Evolutionary conservation across 169 alveolate genomes (phyloP), one percentile per base, ranked within the genome.

Genomic region (Plasmodium vivax): DNA sequence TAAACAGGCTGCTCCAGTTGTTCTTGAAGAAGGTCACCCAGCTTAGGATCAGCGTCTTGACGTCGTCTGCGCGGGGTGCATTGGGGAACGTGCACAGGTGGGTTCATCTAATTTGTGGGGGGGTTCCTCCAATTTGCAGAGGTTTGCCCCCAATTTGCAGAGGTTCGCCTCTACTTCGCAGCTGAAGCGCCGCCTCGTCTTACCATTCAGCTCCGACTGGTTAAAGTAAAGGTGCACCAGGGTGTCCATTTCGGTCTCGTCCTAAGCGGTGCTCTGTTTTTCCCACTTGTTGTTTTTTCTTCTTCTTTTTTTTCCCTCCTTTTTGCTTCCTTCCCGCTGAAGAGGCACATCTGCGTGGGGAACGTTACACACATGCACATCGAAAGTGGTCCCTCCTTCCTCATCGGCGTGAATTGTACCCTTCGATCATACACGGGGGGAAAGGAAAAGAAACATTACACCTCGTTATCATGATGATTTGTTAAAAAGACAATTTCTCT

Each of bases 11-110:
- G 36, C 68, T 72, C 94, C 94, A 90, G 77, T 90, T 90, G 0
- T 62, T 43, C 56, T 81, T 79, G 74, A 90, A 90, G 83, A 90
- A 90, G 16, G 68, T 45, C 3, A 80, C 88, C 94, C 94, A 90
- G 38, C 81, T 90, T 30, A 79, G n/a, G 27, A 90, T 90, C n/a
- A 90, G 82, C 54, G 32, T 79, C 27, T 82, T 90, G 3, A 90
- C 91, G 14, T 81, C 94, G 47, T 51, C 94, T 90, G 51, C 12
- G 23, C 9, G 32, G 32, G 27, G 19, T 27, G 36, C n/a, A 7
- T 16, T 23, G 27, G 27, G 27, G 27, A 23, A 43, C 32, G 14
- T 45, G 8, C 45, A 72, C n/a, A 27, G 41, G 51, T 19, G 56
- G 27, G 27, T 23, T 0, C 27, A 23, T 23, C 27, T 23, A 23